Conservation (phyloP, 192 early-diverging fungal genomes). For the Gaertneriomyces semiglobifer region DNA sequence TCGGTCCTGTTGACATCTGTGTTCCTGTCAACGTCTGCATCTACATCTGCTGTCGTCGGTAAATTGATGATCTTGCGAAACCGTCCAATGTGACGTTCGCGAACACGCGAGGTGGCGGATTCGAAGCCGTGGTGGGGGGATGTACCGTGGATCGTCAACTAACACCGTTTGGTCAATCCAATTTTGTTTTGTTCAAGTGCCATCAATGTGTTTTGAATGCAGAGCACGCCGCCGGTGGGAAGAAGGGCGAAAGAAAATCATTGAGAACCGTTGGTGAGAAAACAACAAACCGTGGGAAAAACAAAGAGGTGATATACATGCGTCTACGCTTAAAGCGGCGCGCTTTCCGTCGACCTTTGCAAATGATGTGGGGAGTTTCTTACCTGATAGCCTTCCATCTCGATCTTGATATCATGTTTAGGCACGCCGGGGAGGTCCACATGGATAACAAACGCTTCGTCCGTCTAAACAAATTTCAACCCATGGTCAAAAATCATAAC, state of each 20-base stretch:
- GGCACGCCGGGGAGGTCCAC: slow-evolving; percentile 56
- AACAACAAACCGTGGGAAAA: too few relatives aligned
- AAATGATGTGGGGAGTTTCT: too few relatives aligned
- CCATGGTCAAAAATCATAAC: not conserved
- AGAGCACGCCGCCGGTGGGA: too few relatives aligned
- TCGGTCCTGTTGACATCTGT: too few relatives aligned
- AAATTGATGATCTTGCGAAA: slow-evolving; percentile 49
- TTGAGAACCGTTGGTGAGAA: too few relatives aligned
- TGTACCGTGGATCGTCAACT: slow-evolving; percentile 47
- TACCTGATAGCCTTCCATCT: slow-evolving; percentile 38
- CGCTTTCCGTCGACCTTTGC: too few relatives aligned
- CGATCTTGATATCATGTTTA: slow-evolving; percentile 55
- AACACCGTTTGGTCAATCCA: not conserved
- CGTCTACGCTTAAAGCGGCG: too few relatives aligned
- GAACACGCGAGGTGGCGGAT: slow-evolving; percentile 41
- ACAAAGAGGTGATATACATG: too few relatives aligned
- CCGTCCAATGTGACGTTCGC: slow-evolving; percentile 50
- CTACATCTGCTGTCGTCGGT: slow-evolving; percentile 42
- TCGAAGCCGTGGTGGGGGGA: slow-evolving; percentile 31
- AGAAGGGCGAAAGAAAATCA: too few relatives aligned
- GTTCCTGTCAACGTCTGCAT: slow-evolving; percentile 2
- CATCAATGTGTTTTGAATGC: too few relatives aligned
- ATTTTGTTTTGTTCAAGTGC: too few relatives aligned
- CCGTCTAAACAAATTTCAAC: slow-evolving; percentile 34
- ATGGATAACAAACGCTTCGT: slow-evolving; percentile 43